These are phyloP conservation scores for Pochonia chlamydosporia DNA, from an alignment of 2,329 filamentous ascomycete species.

Conservation along the genomic window DNA sequence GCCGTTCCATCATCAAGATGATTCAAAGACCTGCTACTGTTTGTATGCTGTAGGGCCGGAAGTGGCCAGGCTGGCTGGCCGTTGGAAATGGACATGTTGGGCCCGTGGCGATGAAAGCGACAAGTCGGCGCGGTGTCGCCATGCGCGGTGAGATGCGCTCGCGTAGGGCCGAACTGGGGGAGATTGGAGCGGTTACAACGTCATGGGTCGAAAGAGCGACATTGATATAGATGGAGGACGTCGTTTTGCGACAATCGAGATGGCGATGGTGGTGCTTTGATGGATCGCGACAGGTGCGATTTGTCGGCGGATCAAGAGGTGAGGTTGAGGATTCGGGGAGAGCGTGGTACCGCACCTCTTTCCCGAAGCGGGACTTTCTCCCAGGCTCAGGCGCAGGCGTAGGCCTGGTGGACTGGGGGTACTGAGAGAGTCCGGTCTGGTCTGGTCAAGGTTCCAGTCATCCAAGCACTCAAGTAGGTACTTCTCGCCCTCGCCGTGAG, in stretches of 20 bases:
- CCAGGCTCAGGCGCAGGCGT: slow-evolving; percentile 2
- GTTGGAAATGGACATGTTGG: slow-evolving; percentile 62
- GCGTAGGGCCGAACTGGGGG: slow-evolving; percentile 44
- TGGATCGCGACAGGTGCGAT: slow-evolving; percentile 43
- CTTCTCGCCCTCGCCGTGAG: too few species aligned
- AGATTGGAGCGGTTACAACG: slow-evolving; percentile 40
- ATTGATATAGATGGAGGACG: slow-evolving; percentile 45
- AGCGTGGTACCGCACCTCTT: slow-evolving; percentile 26
- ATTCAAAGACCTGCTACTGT: slow-evolving; percentile 45
- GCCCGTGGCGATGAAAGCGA: slow-evolving; percentile 43
- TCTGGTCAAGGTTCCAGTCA: too few species aligned
- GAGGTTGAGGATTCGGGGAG: slow-evolving; percentile 48
- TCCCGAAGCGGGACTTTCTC: slow-evolving; percentile 33
- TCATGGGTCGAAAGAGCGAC: slow-evolving; percentile 43
- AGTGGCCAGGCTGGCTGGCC: slow-evolving; percentile 61
- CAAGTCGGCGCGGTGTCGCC: slow-evolving; percentile 44
- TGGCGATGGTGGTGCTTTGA: slow-evolving; percentile 42
- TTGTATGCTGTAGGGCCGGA: slow-evolving; percentile 43
- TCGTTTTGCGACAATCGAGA: slow-evolving; percentile 32
- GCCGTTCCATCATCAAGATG: slow-evolving; percentile 55
- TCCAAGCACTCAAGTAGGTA: too few species aligned
- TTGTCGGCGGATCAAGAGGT: slow-evolving; percentile 48
- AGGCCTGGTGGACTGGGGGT: slow-evolving; percentile 11
- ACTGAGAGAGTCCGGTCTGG: too few species aligned
- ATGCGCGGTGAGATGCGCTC: slow-evolving; percentile 49